Evolutionary conservation across 148 eudicot species (phyloP), one percentile per base, ranked within the genome.

Genomic region (Dysphania ambrosioides): DNA sequence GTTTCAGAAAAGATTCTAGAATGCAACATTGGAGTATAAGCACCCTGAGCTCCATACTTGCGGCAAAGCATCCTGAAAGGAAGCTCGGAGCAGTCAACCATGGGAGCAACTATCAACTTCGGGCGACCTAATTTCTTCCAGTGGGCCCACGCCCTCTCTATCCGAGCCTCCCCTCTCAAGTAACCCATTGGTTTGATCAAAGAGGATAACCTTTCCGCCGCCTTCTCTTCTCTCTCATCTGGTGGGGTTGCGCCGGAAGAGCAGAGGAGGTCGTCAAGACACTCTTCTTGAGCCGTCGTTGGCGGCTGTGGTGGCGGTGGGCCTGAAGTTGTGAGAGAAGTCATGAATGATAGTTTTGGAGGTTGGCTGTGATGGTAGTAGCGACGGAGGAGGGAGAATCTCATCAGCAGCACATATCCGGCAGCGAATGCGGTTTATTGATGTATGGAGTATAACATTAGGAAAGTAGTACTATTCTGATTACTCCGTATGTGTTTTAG

Each of bases 21-120:
- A 71, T 95, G 99, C 16, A 95, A 79, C 99, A 95, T 95, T 0
- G 99, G 99, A 0, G 99, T 92, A 67, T 95, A 95, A 58, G 97
- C 99, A 36, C 91, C 99, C 35, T 87, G 74, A 6, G 99, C 99
- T 1, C 99, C 97, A 66, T 90, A 90, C 85, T 89, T 92, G 0
- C 96, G 80, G 61, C 99, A 95, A 34, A 95, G 88, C 87, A n/a
- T n/a, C n/a, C n/a, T n/a, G n/a, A n/a, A n/a, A n/a, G n/a, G n/a
- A n/a, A n/a, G n/a, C n/a, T n/a, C n/a, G n/a, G n/a, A n/a, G n/a
- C n/a, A n/a, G n/a, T n/a, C n/a, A n/a, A n/a, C n/a, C n/a, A 95
- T 92, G 4, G 99, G 96, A 5, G 99, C 99, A 61, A 95, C 97
- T 18, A 92, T 64, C 82, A 87, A 64, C 72, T 80, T 92, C 56